phyloP scores from a whole-genome alignment of 2,329 filamentous ascomycete species.

The Akanthomyces muscarius region DNA sequence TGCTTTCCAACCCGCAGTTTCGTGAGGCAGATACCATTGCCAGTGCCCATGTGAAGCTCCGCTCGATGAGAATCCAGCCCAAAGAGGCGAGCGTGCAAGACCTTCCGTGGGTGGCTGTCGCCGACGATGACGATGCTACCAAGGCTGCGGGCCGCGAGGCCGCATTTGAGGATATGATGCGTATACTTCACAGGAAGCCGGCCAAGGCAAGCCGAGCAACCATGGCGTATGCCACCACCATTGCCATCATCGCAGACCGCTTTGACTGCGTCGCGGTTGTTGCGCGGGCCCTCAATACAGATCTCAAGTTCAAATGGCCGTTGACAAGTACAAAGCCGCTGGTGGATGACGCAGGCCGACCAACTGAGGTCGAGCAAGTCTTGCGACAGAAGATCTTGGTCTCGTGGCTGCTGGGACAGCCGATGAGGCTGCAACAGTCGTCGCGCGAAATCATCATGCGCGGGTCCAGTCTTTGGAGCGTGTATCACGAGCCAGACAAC shows the following conservation, averaged over 20 bases:
- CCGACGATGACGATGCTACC: conserved; percentile 66
- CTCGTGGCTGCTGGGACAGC: conserved; percentile 60
- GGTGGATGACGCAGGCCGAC: conserved; percentile 34
- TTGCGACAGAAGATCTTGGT: conserved; percentile 67
- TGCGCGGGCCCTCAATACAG: conserved; percentile 47
- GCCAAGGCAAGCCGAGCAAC: conserved; percentile 40
- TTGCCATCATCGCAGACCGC: conserved; percentile 68
- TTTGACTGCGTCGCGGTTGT: conserved; percentile 62
- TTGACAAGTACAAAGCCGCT: conserved; percentile 38
- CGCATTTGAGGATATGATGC: conserved; percentile 64
- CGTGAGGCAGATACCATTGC: conserved; percentile 56
- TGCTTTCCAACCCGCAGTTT: conserved; percentile 61
- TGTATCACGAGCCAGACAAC: conserved; percentile 29
- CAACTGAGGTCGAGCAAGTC: conserved; percentile 55
- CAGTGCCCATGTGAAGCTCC: conserved; percentile 47
- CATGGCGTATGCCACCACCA: conserved; percentile 60
- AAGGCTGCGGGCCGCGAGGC: conserved; percentile 54
- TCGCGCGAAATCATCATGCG: conserved; percentile 63
- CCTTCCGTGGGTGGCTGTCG: conserved; percentile 61
- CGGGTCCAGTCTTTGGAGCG: conserved; percentile 58
- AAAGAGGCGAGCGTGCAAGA: conserved; percentile 44
- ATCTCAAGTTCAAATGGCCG: conserved; percentile 53
- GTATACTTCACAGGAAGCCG: conserved; percentile 57
- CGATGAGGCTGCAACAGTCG: conserved; percentile 55
- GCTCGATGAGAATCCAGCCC: conserved; percentile 43